Percentiles rank a stretch among this genome's conserved stretches.
Conservation (phyloP, 179 eudicot species). For the Patellifolia procumbens region DNA sequence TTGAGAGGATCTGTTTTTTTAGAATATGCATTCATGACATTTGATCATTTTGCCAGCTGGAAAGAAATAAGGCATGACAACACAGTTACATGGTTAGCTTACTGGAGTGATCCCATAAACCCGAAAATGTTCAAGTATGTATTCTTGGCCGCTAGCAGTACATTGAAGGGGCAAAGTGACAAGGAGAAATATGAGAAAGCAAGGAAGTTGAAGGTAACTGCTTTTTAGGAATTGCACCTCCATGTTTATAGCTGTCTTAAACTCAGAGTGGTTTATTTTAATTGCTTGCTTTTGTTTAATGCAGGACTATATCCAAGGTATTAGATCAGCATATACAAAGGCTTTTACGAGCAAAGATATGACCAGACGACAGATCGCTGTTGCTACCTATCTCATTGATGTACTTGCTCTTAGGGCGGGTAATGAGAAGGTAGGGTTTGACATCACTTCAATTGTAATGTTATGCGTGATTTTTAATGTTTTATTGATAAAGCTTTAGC, state of each 20-base stretch:
- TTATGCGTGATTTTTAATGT: not conserved
- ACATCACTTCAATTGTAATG: conserved; percentile 2
- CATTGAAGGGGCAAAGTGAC: conserved; percentile 96
- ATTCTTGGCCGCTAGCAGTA: conserved; percentile 93
- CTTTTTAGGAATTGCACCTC: conserved; percentile 13
- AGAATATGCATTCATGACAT: conserved; percentile 14
- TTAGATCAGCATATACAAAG: conserved; percentile 71
- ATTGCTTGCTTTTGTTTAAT: conserved; percentile 20
- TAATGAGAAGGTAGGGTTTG: conserved; percentile 81
- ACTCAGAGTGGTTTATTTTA: not conserved
- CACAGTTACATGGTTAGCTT: conserved; percentile 99
- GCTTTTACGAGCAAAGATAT: conserved; percentile 68
- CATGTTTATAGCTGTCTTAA: not conserved
- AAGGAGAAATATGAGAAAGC: conserved; percentile 98
- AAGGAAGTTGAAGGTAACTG: conserved; percentile 72
- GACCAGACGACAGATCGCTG: conserved; percentile 77
- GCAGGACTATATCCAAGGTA: conserved; percentile 77
- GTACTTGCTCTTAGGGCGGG: conserved; percentile 98
- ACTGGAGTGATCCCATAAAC: conserved; percentile 95
- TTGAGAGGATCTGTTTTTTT: not conserved
- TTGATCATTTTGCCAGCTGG: conserved; percentile 67
- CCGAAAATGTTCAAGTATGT: conserved; percentile 92
- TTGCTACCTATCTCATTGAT: conserved; percentile 97
- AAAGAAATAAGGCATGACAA: conserved; percentile 93
- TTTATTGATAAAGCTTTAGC: conserved; percentile 1